Evolutionary conservation across 78 protist genomes (phyloP), one percentile per base, ranked within the genome.

Genomic region (Cavenderia fasciculata): DNA sequence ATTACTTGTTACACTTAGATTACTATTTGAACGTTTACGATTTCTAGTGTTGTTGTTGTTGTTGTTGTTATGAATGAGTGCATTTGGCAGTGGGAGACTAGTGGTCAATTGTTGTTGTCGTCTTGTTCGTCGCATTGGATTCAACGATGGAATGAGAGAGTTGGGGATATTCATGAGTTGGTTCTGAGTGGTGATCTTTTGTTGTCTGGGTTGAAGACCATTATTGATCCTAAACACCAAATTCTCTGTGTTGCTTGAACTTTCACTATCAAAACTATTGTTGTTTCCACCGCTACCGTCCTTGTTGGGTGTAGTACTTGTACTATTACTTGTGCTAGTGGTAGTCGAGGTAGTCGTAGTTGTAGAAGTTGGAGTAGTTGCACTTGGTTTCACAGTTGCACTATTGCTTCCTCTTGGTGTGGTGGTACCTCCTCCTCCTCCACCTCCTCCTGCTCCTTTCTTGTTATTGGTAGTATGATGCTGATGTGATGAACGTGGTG

Each of bases 401-500:
- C n/a, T n/a, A n/a, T n/a, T n/a, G n/a, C n/a, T n/a, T n/a, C n/a
- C 10, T 21, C 23, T 29, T 7, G 33, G 10, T 29, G 34, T 0
- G 12, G 12, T 47, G 52, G 10, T 12, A 10, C 12, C 52, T 47
- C 12, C 52, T 1, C 63, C 63, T 57, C 63, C 21, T 23, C 16
- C 11, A 19, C 18, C 23, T 25, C 10, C 27, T 57, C 63, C 23
- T 7, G 2, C 25, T 6, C 7, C 29, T 54, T n/a, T 18, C 16
- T 23, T 54, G 2, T 5, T 46, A 33, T 12, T 25, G 61, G 59
- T 34, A 46, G 47, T 40, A 23, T 7, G 70, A 36, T 62, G 70
- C 38, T 36, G 78, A 43, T 51, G 88, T 6, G 25, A 61, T 44
- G 14, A 49, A 19, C 49, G 43, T 29, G 51, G 88, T 65, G 12